Evolutionary conservation across 2,329 filamentous ascomycete species (phyloP).

Genomic region (Talaromyces atroroseus): DNA sequence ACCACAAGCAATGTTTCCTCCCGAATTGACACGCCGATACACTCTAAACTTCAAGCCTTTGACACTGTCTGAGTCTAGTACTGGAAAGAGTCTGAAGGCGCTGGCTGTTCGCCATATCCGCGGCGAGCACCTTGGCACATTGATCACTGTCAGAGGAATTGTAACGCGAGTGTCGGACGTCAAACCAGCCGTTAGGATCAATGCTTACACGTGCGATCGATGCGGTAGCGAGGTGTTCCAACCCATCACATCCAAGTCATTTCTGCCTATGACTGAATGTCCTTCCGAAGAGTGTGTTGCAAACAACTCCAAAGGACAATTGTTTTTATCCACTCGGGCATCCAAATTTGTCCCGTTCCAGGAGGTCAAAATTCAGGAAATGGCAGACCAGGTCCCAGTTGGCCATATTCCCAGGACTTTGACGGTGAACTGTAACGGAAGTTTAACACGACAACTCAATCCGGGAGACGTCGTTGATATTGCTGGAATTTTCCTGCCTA

Average conservation of each 20-base stretch:
- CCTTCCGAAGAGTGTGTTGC: slow-evolving; percentile 82
- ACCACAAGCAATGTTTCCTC: slow-evolving; percentile 75
- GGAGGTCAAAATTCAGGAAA: slow-evolving; percentile 96
- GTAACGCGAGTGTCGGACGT: slow-evolving; percentile 94
- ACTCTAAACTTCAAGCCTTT: slow-evolving; percentile 93
- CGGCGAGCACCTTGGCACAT: slow-evolving; percentile 83
- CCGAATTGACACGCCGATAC: slow-evolving; percentile 87
- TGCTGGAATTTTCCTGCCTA: slow-evolving; percentile 91
- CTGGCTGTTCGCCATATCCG: slow-evolving; percentile 90
- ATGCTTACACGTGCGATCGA: slow-evolving; percentile 94
- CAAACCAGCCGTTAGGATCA: slow-evolving; percentile 95
- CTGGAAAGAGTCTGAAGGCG: slow-evolving; percentile 54
- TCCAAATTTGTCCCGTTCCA: slow-evolving; percentile 98
- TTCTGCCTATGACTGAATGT: slow-evolving; percentile 78
- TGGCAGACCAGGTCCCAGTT: slow-evolving; percentile 98
- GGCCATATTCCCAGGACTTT: slow-evolving; percentile 92
- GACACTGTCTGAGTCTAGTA: slow-evolving; percentile 64
- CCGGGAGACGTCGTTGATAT: slow-evolving; percentile 93
- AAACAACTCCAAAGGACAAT: slow-evolving; percentile 88
- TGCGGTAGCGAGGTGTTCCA: slow-evolving; percentile 98
- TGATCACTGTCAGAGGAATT: slow-evolving; percentile 93
- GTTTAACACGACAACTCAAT: slow-evolving; percentile 77
- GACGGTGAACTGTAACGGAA: slow-evolving; percentile 84
- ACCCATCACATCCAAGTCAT: slow-evolving; percentile 85
- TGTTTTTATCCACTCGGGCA: slow-evolving; percentile 89